A percentile compares a stretch with the other conserved stretches of the same genome.
phyloP scores from a whole-genome alignment of 108 stramenopile species.

The Pseudonitzschia delicatissima region DNA sequence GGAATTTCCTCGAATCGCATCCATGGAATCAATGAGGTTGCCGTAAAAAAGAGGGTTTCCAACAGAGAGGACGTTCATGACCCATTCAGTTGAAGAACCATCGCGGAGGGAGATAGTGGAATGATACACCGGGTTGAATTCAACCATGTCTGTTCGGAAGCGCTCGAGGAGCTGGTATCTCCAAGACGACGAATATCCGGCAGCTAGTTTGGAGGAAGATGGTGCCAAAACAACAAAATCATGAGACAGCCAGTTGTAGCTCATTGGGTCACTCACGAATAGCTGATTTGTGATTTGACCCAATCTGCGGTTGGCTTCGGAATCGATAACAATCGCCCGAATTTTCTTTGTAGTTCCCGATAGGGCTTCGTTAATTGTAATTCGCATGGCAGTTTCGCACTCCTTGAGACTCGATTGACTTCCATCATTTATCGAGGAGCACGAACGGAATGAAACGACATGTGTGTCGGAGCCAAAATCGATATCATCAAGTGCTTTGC shows the following conservation, averaged over 20 bases:
- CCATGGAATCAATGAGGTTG: not conserved
- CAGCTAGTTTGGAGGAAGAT: not conserved
- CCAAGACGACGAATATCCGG: not conserved
- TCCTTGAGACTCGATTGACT: not conserved
- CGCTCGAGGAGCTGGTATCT: conserved; percentile 10
- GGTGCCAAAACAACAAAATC: conserved; percentile 6
- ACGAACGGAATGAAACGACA: not conserved
- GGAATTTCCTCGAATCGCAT: not conserved
- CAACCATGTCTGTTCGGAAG: conserved; percentile 6
- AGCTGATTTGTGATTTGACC: conserved; percentile 1
- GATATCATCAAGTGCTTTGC: not conserved
- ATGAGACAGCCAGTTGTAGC: conserved; percentile 2
- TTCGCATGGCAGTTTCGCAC: not conserved
- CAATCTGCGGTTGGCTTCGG: not conserved
- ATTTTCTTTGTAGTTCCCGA: not conserved
- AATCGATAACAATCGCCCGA: conserved; percentile 5
- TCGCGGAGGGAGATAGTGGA: not conserved
- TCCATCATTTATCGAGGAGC: not conserved
- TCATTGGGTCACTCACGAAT: not conserved
- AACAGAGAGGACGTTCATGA: not conserved
- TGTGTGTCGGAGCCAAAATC: not conserved
- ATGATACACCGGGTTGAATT: conserved; percentile 11
- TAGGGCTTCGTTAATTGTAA: not conserved
- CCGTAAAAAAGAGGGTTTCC: conserved; percentile 4
- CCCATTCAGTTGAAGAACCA: not conserved